Conservation (phyloP, 208 protist genomes). For the Crithidia fasciculata region DNA sequence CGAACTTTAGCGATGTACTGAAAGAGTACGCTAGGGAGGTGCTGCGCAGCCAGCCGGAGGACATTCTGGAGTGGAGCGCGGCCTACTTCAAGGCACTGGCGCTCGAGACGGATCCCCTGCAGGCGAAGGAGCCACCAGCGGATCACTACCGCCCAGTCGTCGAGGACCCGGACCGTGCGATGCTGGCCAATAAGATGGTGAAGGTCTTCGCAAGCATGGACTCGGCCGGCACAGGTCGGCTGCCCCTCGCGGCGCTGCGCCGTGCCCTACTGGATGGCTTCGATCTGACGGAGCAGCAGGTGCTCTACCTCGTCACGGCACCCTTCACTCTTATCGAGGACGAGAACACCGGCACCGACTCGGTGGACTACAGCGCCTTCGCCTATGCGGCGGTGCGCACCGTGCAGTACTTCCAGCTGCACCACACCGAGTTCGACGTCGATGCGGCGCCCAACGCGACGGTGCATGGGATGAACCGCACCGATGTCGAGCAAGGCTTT, state of each 20-base stretch:
- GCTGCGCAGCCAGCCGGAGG: slow-evolving; percentile 88
- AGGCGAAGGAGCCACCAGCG: slow-evolving; percentile 46
- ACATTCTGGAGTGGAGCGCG: slow-evolving; percentile 92
- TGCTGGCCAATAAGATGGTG: slow-evolving; percentile 51
- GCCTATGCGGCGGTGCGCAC: slow-evolving; percentile 52
- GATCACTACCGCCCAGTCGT: slow-evolving; percentile 41
- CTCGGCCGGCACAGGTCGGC: slow-evolving; percentile 38
- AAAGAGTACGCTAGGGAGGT: slow-evolving; percentile 95
- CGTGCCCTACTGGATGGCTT: slow-evolving; percentile 61
- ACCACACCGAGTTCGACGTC: slow-evolving; percentile 60
- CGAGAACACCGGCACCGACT: slow-evolving; percentile 33
- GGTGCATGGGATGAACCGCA: slow-evolving; percentile 84
- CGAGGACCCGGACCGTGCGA: slow-evolving; percentile 44
- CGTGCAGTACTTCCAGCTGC: slow-evolving; percentile 81
- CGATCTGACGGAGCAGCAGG: slow-evolving; percentile 66
- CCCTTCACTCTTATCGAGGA: slow-evolving; percentile 37
- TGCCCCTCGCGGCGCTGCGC: slow-evolving; percentile 56
- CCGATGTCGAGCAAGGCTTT: slow-evolving; percentile 83
- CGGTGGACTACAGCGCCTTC: slow-evolving; percentile 76
- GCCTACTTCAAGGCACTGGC: slow-evolving; percentile 92
- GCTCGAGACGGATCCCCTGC: slow-evolving; percentile 70
- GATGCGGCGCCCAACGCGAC: slow-evolving; percentile 45
- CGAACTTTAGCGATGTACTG: slow-evolving; percentile 85
- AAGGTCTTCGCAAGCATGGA: slow-evolving; percentile 68
- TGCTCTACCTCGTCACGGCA: slow-evolving; percentile 82